Evolutionary conservation across 169 alveolate species (phyloP).

Genomic region (Cystoisospora suis): DNA sequence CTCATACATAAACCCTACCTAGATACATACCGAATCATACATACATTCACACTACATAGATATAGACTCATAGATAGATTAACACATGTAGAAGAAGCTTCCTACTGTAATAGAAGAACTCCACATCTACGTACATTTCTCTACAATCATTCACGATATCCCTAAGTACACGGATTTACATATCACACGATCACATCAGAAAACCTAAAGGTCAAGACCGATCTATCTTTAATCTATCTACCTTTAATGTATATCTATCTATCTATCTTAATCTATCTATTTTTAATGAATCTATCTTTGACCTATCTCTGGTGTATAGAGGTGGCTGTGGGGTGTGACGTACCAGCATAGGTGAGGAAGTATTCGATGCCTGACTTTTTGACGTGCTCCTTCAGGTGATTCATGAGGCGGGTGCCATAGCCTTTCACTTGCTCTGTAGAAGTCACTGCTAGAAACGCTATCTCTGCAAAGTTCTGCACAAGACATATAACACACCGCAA

Average conservation of each 20-base stretch:
- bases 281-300: too few relatives aligned
- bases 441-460: slow-evolving; percentile 97
- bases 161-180: too few relatives aligned
- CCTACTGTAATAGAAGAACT: too few relatives aligned
- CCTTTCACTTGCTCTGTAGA: slow-evolving; percentile 95
- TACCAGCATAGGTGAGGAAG: slow-evolving; percentile 85
- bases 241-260: neutral
- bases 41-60: neutral
- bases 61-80: too few relatives aligned
- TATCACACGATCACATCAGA: too few relatives aligned
- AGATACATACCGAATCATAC: neutral
- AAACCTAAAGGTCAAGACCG: too few relatives aligned
- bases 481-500: slow-evolving; percentile 76
- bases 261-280: too few relatives aligned
- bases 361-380: slow-evolving; percentile 85
- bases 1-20: too few relatives aligned
- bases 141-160: too few relatives aligned
- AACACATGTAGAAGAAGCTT: too few relatives aligned
- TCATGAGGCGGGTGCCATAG: slow-evolving; percentile 97
- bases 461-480: slow-evolving; percentile 95
- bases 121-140: too few relatives aligned
- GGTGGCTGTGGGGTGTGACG: neutral
- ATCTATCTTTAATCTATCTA: too few relatives aligned
- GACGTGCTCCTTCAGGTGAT: slow-evolving; percentile 94
- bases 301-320: neutral